Percentiles rank a stretch among this genome's conserved stretches.
phyloP scores from a whole-genome alignment of 257 asterid genomes.

The Orobanche coerulescens region DNA sequence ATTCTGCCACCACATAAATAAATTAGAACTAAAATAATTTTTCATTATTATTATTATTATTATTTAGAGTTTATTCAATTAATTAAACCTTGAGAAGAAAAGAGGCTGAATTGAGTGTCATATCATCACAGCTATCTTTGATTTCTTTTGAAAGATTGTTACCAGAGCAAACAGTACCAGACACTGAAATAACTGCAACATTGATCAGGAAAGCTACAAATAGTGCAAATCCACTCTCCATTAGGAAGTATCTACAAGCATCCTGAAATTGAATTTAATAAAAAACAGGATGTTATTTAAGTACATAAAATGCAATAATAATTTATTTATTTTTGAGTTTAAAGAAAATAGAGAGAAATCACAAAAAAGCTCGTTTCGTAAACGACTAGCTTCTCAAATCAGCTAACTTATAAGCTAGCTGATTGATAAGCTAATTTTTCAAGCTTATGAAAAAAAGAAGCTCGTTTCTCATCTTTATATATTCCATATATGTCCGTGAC shows the following conservation, averaged over 20 bases:
- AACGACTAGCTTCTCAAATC: no score
- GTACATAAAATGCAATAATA: no score
- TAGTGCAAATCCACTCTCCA: slow-evolving; percentile 83
- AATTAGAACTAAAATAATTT: background rate
- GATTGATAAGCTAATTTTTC: no score
- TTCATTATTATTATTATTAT: background rate
- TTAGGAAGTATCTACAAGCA: slow-evolving; percentile 70
- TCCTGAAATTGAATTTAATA: slow-evolving; percentile 40
- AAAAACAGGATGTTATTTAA: no score
- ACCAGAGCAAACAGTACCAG: slow-evolving; percentile 66
- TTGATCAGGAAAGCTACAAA: slow-evolving; percentile 68
- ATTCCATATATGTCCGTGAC: no score
- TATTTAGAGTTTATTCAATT: background rate
- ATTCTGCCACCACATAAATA: slow-evolving; percentile 34
- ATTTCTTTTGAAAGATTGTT: slow-evolving; percentile 27
- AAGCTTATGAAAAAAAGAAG: no score
- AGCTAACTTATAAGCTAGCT: no score
- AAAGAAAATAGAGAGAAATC: no score
- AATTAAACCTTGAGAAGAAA: slow-evolving; percentile 77
- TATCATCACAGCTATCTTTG: slow-evolving; percentile 43
- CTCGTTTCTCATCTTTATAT: no score
- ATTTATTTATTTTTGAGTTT: no score
- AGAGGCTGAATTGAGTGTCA: slow-evolving; percentile 80
- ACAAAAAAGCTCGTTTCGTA: no score
- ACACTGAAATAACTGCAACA: slow-evolving; percentile 63